Base-by-base conservation (phyloP, 2,329 filamentous ascomycete species). In the Trichoderma sp. region DNA sequence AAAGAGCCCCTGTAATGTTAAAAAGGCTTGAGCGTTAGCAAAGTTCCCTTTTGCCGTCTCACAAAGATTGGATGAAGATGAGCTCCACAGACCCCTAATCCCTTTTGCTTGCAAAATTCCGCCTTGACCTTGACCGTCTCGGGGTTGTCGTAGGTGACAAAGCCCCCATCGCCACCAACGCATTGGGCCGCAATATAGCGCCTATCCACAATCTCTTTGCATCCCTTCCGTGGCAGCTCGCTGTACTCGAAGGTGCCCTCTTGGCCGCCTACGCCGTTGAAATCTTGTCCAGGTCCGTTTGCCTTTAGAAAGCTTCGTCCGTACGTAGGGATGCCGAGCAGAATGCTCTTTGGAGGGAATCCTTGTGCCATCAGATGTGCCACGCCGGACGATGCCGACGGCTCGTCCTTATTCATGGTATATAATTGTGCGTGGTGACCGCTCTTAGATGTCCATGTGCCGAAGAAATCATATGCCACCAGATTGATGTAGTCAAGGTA, bases 361-460 rank as follows among this genome's bases (percentile, higher is more conserved):
- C 91, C 91, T 32, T 89, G 87, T 1, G 85, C 84, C 71, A 91
- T 82, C 72, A 94, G 83, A 78, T 92, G 92, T 5, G 87, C 84
- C 4, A 95, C 88, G 0, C 88, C 88, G 0, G 89, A 86, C 14
- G 91, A 87, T n/a, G 88, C 91, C 1, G 91, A 94, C 1, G 88
- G 84, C 74, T 91, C 87, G 74, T 87, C 88, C 74, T 88, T 86
- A 69, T 81, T 83, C 71, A 89, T 86, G 1, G 89, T 84, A 77
- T 90, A 93, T 1, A 96, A 87, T 78, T 94, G 92, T 5, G 92
- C 89, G 70, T 95, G 93, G 79, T 95, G 92, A 7, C 92, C 93
- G 60, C 88, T 89, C 71, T 86, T 87, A 34, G 84, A 79, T 1
- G 87, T 88, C 92, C 92, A 95, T 4, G 88, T 84, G 1, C 93